Evolutionary conservation across 1,284 basidiomycete genomes (phyloP), one percentile per base, ranked within the genome.

Genomic region (Cryptococcus floricola): DNA sequence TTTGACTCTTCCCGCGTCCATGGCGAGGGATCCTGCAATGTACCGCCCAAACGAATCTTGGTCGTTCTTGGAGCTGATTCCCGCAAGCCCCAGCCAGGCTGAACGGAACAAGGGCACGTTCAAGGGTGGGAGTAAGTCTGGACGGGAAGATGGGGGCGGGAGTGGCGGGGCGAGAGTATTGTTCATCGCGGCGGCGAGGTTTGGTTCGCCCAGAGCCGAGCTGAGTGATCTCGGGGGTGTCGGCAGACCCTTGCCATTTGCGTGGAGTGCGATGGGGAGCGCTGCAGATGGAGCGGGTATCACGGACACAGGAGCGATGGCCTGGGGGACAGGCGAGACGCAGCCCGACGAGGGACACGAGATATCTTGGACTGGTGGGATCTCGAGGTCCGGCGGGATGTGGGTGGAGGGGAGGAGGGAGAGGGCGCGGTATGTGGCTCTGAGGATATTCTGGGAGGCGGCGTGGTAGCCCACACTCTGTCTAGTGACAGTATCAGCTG

Each of bases 391-490:
- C 4, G 43, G 25, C 2, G 69, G 70, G 6, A 71, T 57, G 54
- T 71, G 52, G 3, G 61, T 54, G 0, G 47, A 19, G 1, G 71
- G 67, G 1, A 74, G 64, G 37, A 61, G 65, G 48, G 62, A 47
- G 16, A 74, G 61, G 4, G 73, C 73, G 50, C 67, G 64, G 58
- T 73, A 74, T 2, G 69, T 72, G 25, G 73, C 73, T 31, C 70
- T 60, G 2, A 74, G 62, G 45, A 73, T 65, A 5, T 64, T 58
- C 54, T 72, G 65, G 25, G 65, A 59, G 3, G 73, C 73, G 4
- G 60, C 54, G 19, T 44, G 46, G 43, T 64, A 61, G 10, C 73
- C 73, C 9, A 74, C 65, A 25, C 64, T 68, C 53, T 65, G 65
- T 19, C 71, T 74, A 53, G 2, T 31, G 23, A 14, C 7, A 28